Evolutionary conservation across 1,139 yeast genomes (phyloP).

Genomic region (Diutina pseudorugosa): DNA sequence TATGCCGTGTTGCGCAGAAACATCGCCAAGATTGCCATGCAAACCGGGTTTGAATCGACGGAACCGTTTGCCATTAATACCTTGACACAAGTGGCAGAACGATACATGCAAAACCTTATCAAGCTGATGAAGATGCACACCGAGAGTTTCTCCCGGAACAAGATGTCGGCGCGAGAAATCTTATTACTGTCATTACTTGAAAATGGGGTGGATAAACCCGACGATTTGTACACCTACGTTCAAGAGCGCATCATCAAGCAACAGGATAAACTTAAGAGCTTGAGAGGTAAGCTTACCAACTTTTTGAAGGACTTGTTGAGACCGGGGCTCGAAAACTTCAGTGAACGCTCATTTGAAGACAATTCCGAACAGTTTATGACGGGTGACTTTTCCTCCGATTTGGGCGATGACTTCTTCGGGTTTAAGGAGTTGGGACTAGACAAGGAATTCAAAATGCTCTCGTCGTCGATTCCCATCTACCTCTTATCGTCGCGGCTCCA

Average conservation of each 20-base stretch:
- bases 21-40: conserved; percentile 77
- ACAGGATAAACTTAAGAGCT: conserved; percentile 53
- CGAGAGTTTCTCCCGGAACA: conserved; percentile 49
- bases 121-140: conserved; percentile 57
- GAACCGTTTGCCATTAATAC: conserved; percentile 71
- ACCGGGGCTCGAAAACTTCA: conserved; percentile 67
- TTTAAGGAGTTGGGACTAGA: conserved; percentile 89
- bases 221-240: conserved; percentile 60
- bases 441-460: conserved; percentile 79
- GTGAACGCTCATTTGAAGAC: conserved; percentile 73
- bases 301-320: conserved; percentile 73
- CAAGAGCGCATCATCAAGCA: conserved; percentile 66
- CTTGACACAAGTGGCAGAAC: conserved; percentile 74
- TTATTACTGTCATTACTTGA: conserved; percentile 58
- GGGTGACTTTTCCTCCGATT: conserved; percentile 86
- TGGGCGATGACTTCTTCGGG: conserved; percentile 96
- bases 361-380: conserved; percentile 88
- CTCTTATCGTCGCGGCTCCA: conserved; percentile 69
- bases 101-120: conserved; percentile 63
- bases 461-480: conserved; percentile 82
- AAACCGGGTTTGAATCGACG: conserved; percentile 82
- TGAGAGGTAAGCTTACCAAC: conserved; percentile 53
- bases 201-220: conserved; percentile 78
- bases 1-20: conserved; percentile 56
- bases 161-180: conserved; percentile 31